Conservation (phyloP, 768 basidiomycete genomes). For the Xerocomellus dryophilus region DNA sequence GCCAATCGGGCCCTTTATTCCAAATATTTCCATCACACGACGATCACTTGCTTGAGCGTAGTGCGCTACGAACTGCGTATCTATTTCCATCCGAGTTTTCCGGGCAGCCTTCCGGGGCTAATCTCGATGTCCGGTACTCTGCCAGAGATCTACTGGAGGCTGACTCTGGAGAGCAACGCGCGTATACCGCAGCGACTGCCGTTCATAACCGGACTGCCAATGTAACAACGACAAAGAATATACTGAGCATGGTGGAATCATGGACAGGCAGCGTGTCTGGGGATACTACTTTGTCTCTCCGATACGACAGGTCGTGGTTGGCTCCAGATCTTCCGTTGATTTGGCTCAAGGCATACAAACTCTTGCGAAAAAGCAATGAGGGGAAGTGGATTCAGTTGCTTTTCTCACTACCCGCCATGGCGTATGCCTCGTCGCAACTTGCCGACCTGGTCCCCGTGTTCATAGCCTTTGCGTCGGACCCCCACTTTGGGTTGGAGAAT, state of each 20-base stretch:
- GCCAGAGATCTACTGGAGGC: constrained; percentile 6
- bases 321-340: constrained; percentile 10
- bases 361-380: constrained; percentile 15
- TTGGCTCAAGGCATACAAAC: constrained; percentile 31
- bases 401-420: constrained; percentile 35
- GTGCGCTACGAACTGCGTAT: constrained; percentile 8
- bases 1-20: not conserved
- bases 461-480: constrained; percentile 28
- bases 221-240: not conserved
- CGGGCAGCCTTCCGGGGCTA: not conserved
- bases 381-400: constrained; percentile 20
- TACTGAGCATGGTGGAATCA: constrained; percentile 9
- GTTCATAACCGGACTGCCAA: not conserved
- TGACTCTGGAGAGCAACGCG: constrained; percentile 8
- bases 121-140: constrained; percentile 12
- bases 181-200: constrained; percentile 9
- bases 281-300: constrained; percentile 6
- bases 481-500: constrained; percentile 2
- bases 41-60: constrained; percentile 16
- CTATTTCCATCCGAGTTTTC: constrained; percentile 10
- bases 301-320: constrained; percentile 32
- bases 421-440: constrained; percentile 20
- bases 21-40: constrained; percentile 4
- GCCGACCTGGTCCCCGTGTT: constrained; percentile 26
- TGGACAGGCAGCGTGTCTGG: constrained; percentile 1